Evolutionary conservation across 2,329 filamentous ascomycete species (phyloP).

Genomic region (Fusarium proliferatum): DNA sequence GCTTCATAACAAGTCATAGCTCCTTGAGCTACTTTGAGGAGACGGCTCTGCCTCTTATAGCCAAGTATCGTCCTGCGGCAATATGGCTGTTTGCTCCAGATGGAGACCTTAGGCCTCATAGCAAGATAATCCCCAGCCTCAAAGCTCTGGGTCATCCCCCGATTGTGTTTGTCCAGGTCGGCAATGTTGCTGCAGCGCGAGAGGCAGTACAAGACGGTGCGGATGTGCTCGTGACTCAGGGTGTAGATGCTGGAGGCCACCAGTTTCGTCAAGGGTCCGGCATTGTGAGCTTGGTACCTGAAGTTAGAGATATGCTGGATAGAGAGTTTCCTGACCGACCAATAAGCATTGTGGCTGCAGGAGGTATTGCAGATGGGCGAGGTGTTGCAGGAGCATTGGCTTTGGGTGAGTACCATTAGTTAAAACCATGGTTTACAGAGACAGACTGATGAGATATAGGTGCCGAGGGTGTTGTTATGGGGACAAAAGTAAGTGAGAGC

Average conservation of each 20-base stretch:
- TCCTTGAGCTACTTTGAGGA: constrained; percentile 53
- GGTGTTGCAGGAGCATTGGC: constrained; percentile 66
- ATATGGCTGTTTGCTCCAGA: constrained; percentile 75
- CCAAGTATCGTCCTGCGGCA: constrained; percentile 64
- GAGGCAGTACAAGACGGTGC: constrained; percentile 60
- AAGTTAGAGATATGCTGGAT: constrained; percentile 62
- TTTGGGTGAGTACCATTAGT: constrained; percentile 57
- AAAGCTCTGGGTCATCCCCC: constrained; percentile 49
- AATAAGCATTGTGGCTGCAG: constrained; percentile 64
- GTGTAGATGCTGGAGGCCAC: constrained; percentile 73
- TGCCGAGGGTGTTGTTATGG: constrained; percentile 58
- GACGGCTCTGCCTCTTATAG: constrained; percentile 63
- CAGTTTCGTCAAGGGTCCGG: constrained; percentile 66
- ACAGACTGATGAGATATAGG: constrained; percentile 43
- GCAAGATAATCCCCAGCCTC: constrained; percentile 51
- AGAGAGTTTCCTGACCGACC: constrained; percentile 49
- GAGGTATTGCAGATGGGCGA: constrained; percentile 68
- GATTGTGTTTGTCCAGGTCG: constrained; percentile 70
- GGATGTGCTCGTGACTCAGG: constrained; percentile 72
- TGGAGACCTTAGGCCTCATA: constrained; percentile 53
- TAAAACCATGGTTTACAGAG: no score
- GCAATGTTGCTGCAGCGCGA: constrained; percentile 66
- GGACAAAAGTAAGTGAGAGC: constrained; percentile 51
- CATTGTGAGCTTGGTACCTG: constrained; percentile 67
- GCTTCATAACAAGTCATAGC: constrained; percentile 67